These are phyloP conservation scores for Starmerella khaoyaiensis DNA, from an alignment of 805 yeast species.

Conservation along the genomic window DNA sequence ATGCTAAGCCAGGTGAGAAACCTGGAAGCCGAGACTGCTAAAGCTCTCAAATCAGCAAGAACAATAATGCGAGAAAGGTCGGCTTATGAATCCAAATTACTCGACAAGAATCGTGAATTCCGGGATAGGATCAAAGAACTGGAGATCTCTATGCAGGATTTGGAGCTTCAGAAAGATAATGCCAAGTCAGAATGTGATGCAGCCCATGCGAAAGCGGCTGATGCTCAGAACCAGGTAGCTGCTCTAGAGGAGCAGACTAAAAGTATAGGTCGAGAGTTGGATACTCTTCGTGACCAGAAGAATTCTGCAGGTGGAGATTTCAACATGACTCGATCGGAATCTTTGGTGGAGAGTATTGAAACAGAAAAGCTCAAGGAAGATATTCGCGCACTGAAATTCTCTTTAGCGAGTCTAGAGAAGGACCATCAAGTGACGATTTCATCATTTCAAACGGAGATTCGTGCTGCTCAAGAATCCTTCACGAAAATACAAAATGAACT, in stretches of 20 bases:
- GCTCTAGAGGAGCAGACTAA: not conserved
- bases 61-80: constrained; percentile 28
- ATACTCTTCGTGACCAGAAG: no score
- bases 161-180: constrained; percentile 21
- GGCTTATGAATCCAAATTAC: constrained; percentile 28
- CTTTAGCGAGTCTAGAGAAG: not conserved
- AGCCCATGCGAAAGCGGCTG: constrained; percentile 21
- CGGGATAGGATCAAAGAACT: constrained; percentile 21
- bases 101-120: constrained; percentile 27
- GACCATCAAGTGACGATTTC: not conserved
- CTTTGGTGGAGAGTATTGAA: not conserved
- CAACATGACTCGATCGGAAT: no score
- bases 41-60: constrained; percentile 26
- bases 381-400: not conserved
- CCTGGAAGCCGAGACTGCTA: constrained; percentile 24
- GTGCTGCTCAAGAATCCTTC: not conserved
- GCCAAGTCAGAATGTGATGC: constrained; percentile 26
- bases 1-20: constrained; percentile 22
- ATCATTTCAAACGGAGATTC: not conserved
- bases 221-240: not conserved
- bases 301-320: constrained; percentile 5
- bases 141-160: constrained; percentile 20
- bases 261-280: no score
- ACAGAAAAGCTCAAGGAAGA: not conserved
- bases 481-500: not conserved